Evolutionary conservation across 768 basidiomycete genomes (phyloP).

Genomic region (Amanita muscaria): DNA sequence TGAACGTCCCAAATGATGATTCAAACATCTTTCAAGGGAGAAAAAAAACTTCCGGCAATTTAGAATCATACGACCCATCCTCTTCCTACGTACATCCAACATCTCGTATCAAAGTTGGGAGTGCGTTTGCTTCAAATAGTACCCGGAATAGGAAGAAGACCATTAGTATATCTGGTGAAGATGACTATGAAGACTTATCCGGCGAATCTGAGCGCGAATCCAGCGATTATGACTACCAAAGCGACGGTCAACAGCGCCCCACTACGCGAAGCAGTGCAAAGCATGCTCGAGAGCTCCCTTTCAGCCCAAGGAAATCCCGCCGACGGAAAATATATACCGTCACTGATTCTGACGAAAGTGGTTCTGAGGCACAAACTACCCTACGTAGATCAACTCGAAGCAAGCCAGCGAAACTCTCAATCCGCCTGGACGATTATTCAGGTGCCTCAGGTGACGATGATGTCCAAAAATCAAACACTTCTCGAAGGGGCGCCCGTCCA

Average conservation of each 20-base stretch:
- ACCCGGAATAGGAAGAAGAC: conserved; percentile 17
- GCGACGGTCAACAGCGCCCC: conserved; percentile 14
- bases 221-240: conserved; percentile 22
- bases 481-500: background rate
- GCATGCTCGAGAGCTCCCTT: conserved; percentile 37
- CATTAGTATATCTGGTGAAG: conserved; percentile 22
- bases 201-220: conserved; percentile 15
- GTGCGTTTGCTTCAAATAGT: conserved; percentile 17
- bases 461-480: conserved; percentile 23
- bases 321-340: conserved; percentile 23
- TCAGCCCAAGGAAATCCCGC: conserved; percentile 60
- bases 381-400: conserved; percentile 39
- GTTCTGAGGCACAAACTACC: conserved; percentile 19
- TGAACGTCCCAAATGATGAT: conserved; percentile 10
- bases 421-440: conserved; percentile 24
- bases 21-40: conserved; percentile 28
- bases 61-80: conserved; percentile 53
- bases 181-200: conserved; percentile 17
- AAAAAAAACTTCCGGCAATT: conserved; percentile 32
- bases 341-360: conserved; percentile 30
- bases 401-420: conserved; percentile 28
- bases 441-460: conserved; percentile 18
- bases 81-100: conserved; percentile 48
- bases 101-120: conserved; percentile 37
- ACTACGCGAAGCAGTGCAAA: conserved; percentile 15